Evolutionary conservation across 2,329 filamentous ascomycete genomes (phyloP), one percentile per base, ranked within the genome.

Genomic region (Microsporum ferrugineum): DNA sequence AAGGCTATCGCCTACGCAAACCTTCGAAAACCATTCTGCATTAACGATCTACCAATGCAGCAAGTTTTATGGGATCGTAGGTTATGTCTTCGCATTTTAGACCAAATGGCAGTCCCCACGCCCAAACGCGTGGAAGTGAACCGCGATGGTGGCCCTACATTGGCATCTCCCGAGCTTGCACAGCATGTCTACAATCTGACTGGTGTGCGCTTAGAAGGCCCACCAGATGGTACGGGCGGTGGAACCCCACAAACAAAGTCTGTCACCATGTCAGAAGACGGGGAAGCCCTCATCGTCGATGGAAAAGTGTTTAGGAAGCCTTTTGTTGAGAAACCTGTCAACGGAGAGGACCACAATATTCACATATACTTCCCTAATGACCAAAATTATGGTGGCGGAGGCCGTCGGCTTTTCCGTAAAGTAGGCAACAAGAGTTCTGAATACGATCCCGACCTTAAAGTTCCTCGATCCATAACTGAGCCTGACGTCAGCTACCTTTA

Each of bases 351-450:
- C 70, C 94, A 99, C 77, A 99, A 99, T 72, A 96, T 99, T 68
- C 88, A 95, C 75, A 96, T 99, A 61, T 99, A 97, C 76, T 97
- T 95, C 70, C 89, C 92, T 27, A 88, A 86, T 64, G 73, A 75
- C 63, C 71, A 77, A 62, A 88, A 89, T 47, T 83, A 88, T 56
- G 91, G 91, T 2, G 91, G 92, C 56, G 94, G 94, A 62, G 95
- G 91, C 31, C 83, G 95, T 62, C 89, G 92, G 66, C 82, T 99
- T 2, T 99, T 99, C 76, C 84, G 94, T 62, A 99, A 99, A 74
- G 89, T 99, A 68, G 95, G 95, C 69, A 99, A 99, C 80, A 99
- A 99, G 77, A 97, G 92, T 73, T 97, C 92, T 0, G 95, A 99
- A 73, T 95, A 88, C 69, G 88, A 96, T 63, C 82, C 88, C 14